Evolutionary conservation across 306 rosid species (phyloP).

Genomic region (Lablab purpureus): DNA sequence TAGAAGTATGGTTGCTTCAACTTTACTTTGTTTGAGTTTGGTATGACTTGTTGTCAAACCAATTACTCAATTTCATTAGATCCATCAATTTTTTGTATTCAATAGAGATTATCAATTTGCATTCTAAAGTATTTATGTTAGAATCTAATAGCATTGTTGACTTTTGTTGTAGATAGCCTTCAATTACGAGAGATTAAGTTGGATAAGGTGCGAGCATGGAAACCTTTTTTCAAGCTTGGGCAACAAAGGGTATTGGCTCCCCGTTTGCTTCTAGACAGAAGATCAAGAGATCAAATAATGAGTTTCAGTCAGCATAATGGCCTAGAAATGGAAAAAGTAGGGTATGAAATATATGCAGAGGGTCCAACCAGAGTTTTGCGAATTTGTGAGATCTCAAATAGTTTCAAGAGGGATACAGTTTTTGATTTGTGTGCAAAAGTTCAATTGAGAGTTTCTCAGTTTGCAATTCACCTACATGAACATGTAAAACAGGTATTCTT

Average conservation of each 20-base stretch:
- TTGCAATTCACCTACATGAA: constrained; percentile 77
- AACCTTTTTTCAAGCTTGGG: constrained; percentile 73
- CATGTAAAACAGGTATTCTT: constrained; percentile 72
- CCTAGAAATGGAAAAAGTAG: constrained; percentile 66
- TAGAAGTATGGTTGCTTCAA: no score
- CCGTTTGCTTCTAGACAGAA: constrained; percentile 57
- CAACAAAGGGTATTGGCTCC: constrained; percentile 63
- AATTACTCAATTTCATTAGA: no score
- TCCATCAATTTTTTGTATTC: no score
- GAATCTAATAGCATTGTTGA: constrained; percentile 37
- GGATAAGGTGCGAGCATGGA: constrained; percentile 92
- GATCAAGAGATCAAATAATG: constrained; percentile 48
- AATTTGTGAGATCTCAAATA: constrained; percentile 72
- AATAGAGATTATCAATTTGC: no score
- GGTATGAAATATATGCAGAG: constrained; percentile 96
- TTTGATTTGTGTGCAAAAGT: constrained; percentile 62
- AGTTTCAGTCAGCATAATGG: constrained; percentile 49
- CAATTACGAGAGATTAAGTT: constrained; percentile 79
- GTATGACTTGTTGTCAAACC: no score
- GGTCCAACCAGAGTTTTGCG: constrained; percentile 89
- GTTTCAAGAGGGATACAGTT: constrained; percentile 61
- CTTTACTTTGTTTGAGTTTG: no score
- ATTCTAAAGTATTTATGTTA: not conserved
- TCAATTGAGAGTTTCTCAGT: constrained; percentile 74
- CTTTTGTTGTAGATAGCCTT: constrained; percentile 67